Percentiles rank a stretch among this genome's conserved stretches.
Conservation (phyloP, 495 filamentous ascomycete genomes). For the Pseudomonodictys pantanalensis region DNA sequence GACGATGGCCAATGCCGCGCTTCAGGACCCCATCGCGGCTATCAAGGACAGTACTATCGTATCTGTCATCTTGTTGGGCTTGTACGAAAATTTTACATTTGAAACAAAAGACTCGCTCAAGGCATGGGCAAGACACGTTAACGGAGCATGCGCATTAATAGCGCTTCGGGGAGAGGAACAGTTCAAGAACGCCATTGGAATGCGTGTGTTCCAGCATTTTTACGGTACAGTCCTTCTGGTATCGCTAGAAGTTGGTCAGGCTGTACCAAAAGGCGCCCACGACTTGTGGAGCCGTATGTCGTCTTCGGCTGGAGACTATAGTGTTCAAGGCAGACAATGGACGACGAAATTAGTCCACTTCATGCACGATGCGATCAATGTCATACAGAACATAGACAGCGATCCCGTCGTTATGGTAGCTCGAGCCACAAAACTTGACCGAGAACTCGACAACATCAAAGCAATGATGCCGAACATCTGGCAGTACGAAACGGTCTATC, state of each 20-base stretch:
- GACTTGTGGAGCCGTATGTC: slow-evolving; percentile 10
- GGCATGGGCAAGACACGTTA: slow-evolving; percentile 18
- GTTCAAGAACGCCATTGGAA: slow-evolving; percentile 7
- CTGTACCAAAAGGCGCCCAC: slow-evolving; percentile 2
- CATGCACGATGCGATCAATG: neutral
- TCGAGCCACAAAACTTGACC: slow-evolving; percentile 8
- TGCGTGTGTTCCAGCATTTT: slow-evolving; percentile 23
- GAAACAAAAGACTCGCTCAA: slow-evolving; percentile 16
- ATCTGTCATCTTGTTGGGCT: slow-evolving; percentile 22
- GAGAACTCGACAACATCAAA: slow-evolving; percentile 5
- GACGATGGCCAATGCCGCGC: slow-evolving; percentile 17
- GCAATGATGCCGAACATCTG: slow-evolving; percentile 6
- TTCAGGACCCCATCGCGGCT: neutral
- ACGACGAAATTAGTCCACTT: slow-evolving; percentile 11
- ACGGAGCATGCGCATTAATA: slow-evolving; percentile 23
- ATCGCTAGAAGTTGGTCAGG: slow-evolving; percentile 1
- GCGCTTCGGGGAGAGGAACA: slow-evolving; percentile 11
- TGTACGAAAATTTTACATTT: slow-evolving; percentile 27
- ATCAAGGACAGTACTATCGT: slow-evolving; percentile 19
- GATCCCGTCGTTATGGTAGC: slow-evolving; percentile 5
- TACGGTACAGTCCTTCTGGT: slow-evolving; percentile 18
- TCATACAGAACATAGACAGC: neutral
- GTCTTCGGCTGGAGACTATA: neutral
- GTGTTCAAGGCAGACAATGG: slow-evolving; percentile 7
- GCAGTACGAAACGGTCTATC: slow-evolving; percentile 17